These are phyloP conservation scores for Penicillium decumbens DNA, from an alignment of 2,329 filamentous ascomycete species.

Conservation along the genomic window DNA sequence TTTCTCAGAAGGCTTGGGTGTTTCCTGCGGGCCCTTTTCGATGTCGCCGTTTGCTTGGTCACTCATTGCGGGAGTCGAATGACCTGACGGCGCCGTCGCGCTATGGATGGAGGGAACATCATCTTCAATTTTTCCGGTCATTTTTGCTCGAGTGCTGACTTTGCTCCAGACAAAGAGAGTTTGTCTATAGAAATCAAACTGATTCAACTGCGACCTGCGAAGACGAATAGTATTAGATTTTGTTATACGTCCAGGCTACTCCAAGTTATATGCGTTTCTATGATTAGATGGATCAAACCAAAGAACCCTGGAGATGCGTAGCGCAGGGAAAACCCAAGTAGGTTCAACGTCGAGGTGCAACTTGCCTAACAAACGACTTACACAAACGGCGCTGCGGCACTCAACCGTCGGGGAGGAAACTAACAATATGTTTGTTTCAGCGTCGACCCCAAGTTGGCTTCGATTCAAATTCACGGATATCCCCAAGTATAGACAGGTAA, in stretches of 20 bases:
- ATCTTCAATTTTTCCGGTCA: neutral
- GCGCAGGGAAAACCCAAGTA: neutral
- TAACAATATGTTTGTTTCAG: neutral
- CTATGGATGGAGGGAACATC: constrained; percentile 7
- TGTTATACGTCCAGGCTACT: neutral
- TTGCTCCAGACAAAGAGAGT: neutral
- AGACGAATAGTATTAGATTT: neutral
- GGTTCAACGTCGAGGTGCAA: neutral
- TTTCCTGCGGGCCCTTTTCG: constrained; percentile 11
- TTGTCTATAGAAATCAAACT: neutral
- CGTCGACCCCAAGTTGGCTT: neutral
- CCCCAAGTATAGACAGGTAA: neutral
- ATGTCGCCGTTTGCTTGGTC: constrained; percentile 4
- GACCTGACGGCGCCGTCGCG: constrained; percentile 4
- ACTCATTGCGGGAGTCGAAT: constrained; percentile 8
- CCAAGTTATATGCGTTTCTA: neutral
- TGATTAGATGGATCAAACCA: neutral
- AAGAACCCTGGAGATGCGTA: neutral
- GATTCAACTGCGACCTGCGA: neutral
- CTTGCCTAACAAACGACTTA: neutral
- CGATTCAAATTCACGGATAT: neutral
- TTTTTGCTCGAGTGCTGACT: neutral
- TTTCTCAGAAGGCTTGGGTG: constrained; percentile 7
- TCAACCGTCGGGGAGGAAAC: neutral
- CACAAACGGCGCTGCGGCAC: neutral